Evolutionary conservation across 345 rosid species (phyloP).

Genomic region (Bruguiera parviflora): DNA sequence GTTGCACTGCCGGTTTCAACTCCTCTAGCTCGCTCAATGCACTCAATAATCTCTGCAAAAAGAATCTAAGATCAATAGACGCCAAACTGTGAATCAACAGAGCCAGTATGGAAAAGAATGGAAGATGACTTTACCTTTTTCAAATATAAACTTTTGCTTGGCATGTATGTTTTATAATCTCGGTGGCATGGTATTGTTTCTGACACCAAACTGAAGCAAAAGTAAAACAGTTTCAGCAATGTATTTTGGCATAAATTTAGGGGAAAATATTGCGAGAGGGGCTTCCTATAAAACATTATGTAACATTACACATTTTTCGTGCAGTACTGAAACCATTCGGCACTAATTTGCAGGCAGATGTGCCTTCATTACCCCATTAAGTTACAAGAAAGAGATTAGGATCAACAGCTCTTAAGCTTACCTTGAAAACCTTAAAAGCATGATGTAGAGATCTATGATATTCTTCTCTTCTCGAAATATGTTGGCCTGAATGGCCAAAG

Average conservation of each 20-base stretch:
- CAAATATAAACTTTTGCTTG: constrained; percentile 48
- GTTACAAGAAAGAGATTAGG: background rate
- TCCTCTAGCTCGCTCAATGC: constrained; percentile 79
- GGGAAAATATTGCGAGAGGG: too few relatives aligned
- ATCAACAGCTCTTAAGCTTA: constrained; percentile 24
- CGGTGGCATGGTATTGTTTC: constrained; percentile 95
- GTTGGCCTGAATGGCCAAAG: constrained; percentile 56
- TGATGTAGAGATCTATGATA: constrained; percentile 74
- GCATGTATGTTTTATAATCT: constrained; percentile 52
- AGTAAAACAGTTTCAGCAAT: constrained; percentile 11
- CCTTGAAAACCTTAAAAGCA: constrained; percentile 98
- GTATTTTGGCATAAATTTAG: background rate
- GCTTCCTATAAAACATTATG: too few relatives aligned
- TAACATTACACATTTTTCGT: too few relatives aligned
- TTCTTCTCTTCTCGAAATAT: constrained; percentile 91
- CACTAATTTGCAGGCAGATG: too few relatives aligned
- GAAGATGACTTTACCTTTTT: constrained; percentile 48
- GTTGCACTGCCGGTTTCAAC: constrained; percentile 74
- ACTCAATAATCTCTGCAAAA: constrained; percentile 56
- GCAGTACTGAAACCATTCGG: too few relatives aligned
- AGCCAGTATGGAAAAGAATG: background rate
- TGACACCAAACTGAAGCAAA: constrained; percentile 67
- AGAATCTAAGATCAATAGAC: constrained; percentile 14
- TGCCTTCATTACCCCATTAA: background rate
- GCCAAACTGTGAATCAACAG: constrained; percentile 16